phyloP scores from a whole-genome alignment of 2,329 filamentous ascomycete genomes.

The Xylariales sp. region DNA sequence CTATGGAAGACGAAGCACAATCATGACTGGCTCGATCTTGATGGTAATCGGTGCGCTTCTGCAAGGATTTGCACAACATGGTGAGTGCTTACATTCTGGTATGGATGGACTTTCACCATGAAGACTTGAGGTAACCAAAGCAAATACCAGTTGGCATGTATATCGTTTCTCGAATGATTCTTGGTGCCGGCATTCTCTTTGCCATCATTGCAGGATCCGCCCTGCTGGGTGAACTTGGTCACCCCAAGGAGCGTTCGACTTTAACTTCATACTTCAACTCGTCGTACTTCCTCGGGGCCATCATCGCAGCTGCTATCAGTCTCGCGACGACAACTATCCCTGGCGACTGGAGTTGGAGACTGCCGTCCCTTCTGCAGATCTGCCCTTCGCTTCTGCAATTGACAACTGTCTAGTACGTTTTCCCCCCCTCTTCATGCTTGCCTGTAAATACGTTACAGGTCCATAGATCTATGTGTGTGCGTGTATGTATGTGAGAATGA shows the following conservation, averaged over 20 bases:
- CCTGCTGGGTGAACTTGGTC: slow-evolving; percentile 55
- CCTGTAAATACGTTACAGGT: too few species aligned
- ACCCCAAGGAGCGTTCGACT: slow-evolving; percentile 57
- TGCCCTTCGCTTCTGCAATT: slow-evolving; percentile 33
- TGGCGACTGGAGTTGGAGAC: slow-evolving; percentile 24
- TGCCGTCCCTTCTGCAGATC: slow-evolving; percentile 41
- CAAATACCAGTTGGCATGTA: too few species aligned
- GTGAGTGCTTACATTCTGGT: too few species aligned
- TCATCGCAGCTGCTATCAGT: slow-evolving; percentile 43
- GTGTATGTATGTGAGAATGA: too few species aligned
- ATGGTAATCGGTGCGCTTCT: slow-evolving; percentile 50
- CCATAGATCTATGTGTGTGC: too few species aligned
- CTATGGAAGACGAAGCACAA: slow-evolving; percentile 45
- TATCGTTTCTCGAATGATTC: slow-evolving; percentile 52
- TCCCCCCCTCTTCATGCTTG: too few species aligned
- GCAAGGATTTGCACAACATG: slow-evolving; percentile 48
- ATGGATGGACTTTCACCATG: too few species aligned
- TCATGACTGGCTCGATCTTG: slow-evolving; percentile 46
- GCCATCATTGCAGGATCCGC: slow-evolving; percentile 55
- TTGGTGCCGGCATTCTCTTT: slow-evolving; percentile 59
- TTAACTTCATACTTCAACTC: slow-evolving; percentile 56
- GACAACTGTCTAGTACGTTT: slow-evolving; percentile 32
- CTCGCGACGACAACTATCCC: slow-evolving; percentile 35
- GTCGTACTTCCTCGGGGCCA: slow-evolving; percentile 51
- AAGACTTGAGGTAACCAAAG: too few species aligned